Evolutionary conservation across 192 early-diverging fungal genomes (phyloP), one percentile per base, ranked within the genome.

Genomic region (Geranomyces michiganensis): DNA sequence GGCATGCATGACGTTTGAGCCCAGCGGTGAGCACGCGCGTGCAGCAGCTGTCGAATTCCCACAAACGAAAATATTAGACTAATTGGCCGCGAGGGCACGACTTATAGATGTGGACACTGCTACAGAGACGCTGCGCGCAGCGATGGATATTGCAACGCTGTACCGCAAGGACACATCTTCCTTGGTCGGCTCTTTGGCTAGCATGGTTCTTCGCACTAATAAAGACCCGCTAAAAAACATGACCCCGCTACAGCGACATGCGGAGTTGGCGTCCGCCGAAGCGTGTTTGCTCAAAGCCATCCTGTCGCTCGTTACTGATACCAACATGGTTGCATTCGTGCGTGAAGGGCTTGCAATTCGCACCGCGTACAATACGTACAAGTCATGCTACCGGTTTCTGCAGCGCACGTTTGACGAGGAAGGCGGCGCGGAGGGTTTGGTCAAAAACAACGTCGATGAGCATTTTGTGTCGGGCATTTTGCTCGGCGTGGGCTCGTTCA

Each of bases 261-360:
- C 90, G 67, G 94, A 96, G 82, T 82, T 96, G 44, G 87, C 93
- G 8, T 87, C 89, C 62, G 93, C 93, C 10, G 94, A 96, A 45
- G 81, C 87, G 4, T 83, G 85, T 47, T 78, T 95, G 56, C 49
- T 95, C 63, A 88, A 90, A 27, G 87, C 92, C 9, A 71, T 92
- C 32, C 81, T 96, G 26, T 88, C 86, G 59, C 85, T 94, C 31
- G 74, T 92, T 32, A 83, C 84, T 55, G 91, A 94, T 67, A 82
- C 90, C 44, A 93, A 91, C 67, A 68, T 92, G 31, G 79, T 94
- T 53, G 85, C 87, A 15, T 87, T 93, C 48, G 68, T 96, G 12
- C 82, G 86, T 61, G 92, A 96, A 68, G 90, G 92, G 31, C 81
- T 94, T 74, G 86, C 89, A 49, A 88, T 94, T 22, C 89, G 90